Evolutionary conservation across 768 basidiomycete genomes (phyloP), one percentile per base, ranked within the genome.

Genomic region (Cubamyces sp.): DNA sequence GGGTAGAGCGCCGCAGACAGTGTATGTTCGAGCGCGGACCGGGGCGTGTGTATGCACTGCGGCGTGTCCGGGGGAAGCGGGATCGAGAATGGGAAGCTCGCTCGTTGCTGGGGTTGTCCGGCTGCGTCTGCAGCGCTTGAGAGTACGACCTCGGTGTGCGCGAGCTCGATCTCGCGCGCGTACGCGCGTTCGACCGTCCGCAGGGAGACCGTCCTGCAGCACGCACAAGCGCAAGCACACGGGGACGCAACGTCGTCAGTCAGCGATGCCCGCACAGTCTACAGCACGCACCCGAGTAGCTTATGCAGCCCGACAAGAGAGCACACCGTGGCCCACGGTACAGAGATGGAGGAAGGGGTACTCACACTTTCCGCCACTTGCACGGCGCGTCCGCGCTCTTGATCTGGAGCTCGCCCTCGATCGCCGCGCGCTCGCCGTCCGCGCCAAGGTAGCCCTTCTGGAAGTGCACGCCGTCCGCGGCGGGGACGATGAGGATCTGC

Each of bases 381-480:
- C 79, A 76, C 53, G 80, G 79, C 40, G 63, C 57, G 59, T 82
- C 81, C 39, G 81, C 80, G 58, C 84, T 88, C 74, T 94, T 95
- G 66, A 94, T 78, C 72, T 94, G 93, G 18, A 95, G 79, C 71
- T 94, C 93, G 49, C 94, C 94, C 70, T 94, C 92, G 55, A 95
- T 84, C 9, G 91, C 88, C 15, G 92, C 91, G 61, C 81, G 82
- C 74, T 94, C 92, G 54, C 84, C 90, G 58, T 92, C 91, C 23
- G 88, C 90, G 53, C 94, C 94, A 8, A 95, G 79, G 71, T 84
- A 92, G 12, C 94, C 94, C 69, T 87, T 90, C 76, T 95, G 94
- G 69, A 95, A 96, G 72, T 86, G 84, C 58, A 90, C 78, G 18
- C 86, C 80, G 71, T 90, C 84, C 51, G 82, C 78, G 15, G 85